Evolutionary conservation across 2,329 filamentous ascomycete species (phyloP), one percentile per base, ranked within the genome.

Genomic region (Xenosphaeropsis pyriputrescens): DNA sequence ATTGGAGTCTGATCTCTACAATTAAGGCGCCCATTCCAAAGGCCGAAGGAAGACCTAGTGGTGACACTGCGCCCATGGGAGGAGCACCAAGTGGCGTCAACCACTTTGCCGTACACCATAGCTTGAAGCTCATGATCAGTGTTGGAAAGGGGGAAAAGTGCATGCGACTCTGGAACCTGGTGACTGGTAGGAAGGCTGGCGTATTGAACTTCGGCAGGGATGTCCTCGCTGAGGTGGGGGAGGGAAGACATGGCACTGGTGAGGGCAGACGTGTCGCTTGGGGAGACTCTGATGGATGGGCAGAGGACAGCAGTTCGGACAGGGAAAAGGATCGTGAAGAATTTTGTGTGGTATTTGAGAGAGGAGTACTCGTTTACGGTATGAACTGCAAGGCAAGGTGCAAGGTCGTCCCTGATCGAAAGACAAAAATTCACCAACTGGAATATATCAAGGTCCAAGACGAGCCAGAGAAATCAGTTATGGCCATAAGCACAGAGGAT

Each of bases 121-220:
- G 84, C 57, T 85, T 93, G 72, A 96, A 95, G 62, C 66, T 98
- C 36, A 94, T 96, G 84, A 75, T 98, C 42, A 93, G 76, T 49
- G 86, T 96, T 7, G 81, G 85, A 47, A 85, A 80, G 50, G 86
- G 86, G 46, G 91, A 98, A 63, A 78, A 76, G 46, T 85, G 79
- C 52, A 93, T 98, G 83, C 68, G 91, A 45, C 59, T 96, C 46
- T 98, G 91, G 91, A 96, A 98, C 53, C 58, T 98, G 45, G 86
- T 96, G 46, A 96, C 89, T 2, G 91, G 88, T 13, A 93, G 89
- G 63, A 95, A 94, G 63, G 88, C 88, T 1, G 85, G 88, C 19
- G 88, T 94, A 37, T 63, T 98, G 48, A 91, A 84, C 55, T 96
- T 96, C 56, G 72, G 72, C 46, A 69, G 72, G 40, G 72, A 79